A percentile compares a stretch with the other conserved stretches of the same genome.
Evolutionary conservation across 2,329 filamentous ascomycete species (phyloP).

Genomic region (Xylaria sp.): DNA sequence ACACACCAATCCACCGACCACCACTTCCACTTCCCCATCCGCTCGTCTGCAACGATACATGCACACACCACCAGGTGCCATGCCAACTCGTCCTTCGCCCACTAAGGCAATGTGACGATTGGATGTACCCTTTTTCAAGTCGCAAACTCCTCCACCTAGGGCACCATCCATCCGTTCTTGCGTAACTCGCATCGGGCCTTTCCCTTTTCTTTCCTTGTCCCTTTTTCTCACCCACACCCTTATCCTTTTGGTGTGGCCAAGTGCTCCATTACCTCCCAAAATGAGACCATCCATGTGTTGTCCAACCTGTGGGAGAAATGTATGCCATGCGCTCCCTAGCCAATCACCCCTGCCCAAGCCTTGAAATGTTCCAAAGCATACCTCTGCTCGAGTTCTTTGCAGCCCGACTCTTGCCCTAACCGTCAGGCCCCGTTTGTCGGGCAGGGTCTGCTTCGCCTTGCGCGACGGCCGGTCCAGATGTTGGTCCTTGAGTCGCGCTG

Average conservation of each 20-base stretch:
- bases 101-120: constrained; percentile 48
- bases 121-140: constrained; percentile 49
- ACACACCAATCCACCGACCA: constrained; percentile 38
- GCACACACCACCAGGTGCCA: constrained; percentile 46
- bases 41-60: constrained; percentile 52
- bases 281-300: constrained; percentile 46
- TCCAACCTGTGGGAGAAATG: constrained; percentile 45
- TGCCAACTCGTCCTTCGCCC: constrained; percentile 45
- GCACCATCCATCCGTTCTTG: constrained; percentile 49
- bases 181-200: constrained; percentile 50
- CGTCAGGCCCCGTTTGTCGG: constrained; percentile 45
- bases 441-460: constrained; percentile 49
- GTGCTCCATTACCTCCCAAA: constrained; percentile 47
- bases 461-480: constrained; percentile 50
- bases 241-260: constrained; percentile 43
- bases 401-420: constrained; percentile 44
- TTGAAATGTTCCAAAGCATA: constrained; percentile 38
- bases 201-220: constrained; percentile 49
- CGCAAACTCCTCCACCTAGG: constrained; percentile 49
- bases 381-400: constrained; percentile 41
- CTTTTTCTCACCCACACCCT: constrained; percentile 50
- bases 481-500: constrained; percentile 52
- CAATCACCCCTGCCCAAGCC: constrained; percentile 47
- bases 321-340: constrained; percentile 42
- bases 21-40: constrained; percentile 47